A percentile compares a stretch with the other conserved stretches of the same genome.
These are phyloP conservation scores for Cylindrotheca fusiformis DNA, from an alignment of 108 stramenopile species.

Conservation along the genomic window DNA sequence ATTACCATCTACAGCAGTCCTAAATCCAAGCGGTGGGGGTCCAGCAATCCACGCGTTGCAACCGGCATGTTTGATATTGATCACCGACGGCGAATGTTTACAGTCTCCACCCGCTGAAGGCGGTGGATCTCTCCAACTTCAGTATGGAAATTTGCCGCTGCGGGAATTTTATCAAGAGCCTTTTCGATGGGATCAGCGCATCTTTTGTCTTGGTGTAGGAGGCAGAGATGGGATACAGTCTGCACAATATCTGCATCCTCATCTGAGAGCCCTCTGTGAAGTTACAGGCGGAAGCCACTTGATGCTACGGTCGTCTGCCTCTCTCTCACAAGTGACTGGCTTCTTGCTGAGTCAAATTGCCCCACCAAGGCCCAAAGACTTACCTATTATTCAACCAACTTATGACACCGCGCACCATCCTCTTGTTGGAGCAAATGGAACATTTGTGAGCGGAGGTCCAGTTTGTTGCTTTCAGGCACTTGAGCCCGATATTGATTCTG, in stretches of 20 bases:
- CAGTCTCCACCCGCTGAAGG: conserved; percentile 51
- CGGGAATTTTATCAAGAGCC: conserved; percentile 79
- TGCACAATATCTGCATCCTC: conserved; percentile 58
- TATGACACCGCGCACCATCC: not conserved
- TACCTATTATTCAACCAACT: conserved; percentile 50
- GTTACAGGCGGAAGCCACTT: conserved; percentile 77
- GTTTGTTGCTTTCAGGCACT: conserved; percentile 67
- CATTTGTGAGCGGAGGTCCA: conserved; percentile 73
- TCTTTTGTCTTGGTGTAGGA: conserved; percentile 69
- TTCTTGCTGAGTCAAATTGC: conserved; percentile 40
- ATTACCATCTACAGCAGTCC: conserved; percentile 56
- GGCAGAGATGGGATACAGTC: conserved; percentile 28
- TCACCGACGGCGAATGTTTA: conserved; percentile 81
- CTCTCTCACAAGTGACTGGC: conserved; percentile 41
- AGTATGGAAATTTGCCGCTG: conserved; percentile 63
- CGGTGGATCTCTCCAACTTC: conserved; percentile 67
- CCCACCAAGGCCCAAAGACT: conserved; percentile 38
- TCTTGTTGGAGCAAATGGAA: conserved; percentile 19
- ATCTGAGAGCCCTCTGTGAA: conserved; percentile 69
- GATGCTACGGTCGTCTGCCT: conserved; percentile 39
- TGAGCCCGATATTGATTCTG: conserved; percentile 41
- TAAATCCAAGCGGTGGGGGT: conserved; percentile 33
- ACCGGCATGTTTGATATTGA: conserved; percentile 74
- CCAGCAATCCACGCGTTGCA: conserved; percentile 53
- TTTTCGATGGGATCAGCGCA: conserved; percentile 85